Percentiles rank a stretch among this genome's conserved stretches.
phyloP scores from a whole-genome alignment of 805 yeast species.

The Ogataea nakhonphanomensis region DNA sequence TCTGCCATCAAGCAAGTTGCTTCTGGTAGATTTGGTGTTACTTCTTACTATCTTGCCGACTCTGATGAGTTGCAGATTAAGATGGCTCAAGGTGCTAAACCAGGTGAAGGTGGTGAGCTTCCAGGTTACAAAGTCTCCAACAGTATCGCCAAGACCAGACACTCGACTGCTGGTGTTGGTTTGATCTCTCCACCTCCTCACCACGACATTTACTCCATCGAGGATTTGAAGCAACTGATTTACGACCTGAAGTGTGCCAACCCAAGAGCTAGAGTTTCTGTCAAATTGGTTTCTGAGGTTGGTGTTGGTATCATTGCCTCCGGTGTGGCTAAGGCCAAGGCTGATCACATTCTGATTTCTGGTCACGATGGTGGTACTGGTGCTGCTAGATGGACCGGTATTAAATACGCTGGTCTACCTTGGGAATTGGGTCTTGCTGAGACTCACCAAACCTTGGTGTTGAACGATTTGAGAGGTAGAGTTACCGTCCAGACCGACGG shows the following conservation, averaged over 20 bases:
- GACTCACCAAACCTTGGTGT: conserved; percentile 93
- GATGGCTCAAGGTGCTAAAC: conserved; percentile 99
- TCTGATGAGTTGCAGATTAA: conserved; percentile 97
- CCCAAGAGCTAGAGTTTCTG: conserved; percentile 96
- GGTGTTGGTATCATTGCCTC: conserved; percentile 99
- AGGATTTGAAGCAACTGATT: conserved; percentile 93
- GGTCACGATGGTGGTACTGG: conserved; percentile 99
- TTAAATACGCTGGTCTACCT: conserved; percentile 95
- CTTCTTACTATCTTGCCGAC: conserved; percentile 89
- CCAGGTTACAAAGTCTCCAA: conserved; percentile 91
- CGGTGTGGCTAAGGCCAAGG: conserved; percentile 98
- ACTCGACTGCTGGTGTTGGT: conserved; percentile 96
- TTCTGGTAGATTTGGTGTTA: conserved; percentile 97
- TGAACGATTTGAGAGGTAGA: conserved; percentile 93
- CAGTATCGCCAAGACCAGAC: conserved; percentile 90
- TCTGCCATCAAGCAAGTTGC: conserved; percentile 99
- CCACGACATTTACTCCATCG: conserved; percentile 97
- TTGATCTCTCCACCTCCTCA: conserved; percentile 98
- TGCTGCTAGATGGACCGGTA: conserved; percentile 97
- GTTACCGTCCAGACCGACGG: conserved; percentile 98
- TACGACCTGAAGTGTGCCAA: conserved; percentile 95
- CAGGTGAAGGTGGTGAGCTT: conserved; percentile 99
- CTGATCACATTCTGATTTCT: conserved; percentile 91
- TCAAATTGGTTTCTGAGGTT: conserved; percentile 93
- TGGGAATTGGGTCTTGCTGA: conserved; percentile 99